phyloP scores from a whole-genome alignment of 371 early-diverging fungal species.

The Neoconidiobolus thromboides region DNA sequence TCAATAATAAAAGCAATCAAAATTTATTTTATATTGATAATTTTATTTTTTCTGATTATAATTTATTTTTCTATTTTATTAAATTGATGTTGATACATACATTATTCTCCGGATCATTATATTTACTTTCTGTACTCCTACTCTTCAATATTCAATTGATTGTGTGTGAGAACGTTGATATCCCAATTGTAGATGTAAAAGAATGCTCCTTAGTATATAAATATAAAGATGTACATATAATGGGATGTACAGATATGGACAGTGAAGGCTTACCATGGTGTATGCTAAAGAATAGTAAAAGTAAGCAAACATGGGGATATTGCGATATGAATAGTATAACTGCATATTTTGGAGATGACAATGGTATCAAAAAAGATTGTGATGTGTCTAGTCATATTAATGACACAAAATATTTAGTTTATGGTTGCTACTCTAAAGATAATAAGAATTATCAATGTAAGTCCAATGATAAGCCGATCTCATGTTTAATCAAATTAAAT shows the following conservation, averaged over 20 bases:
- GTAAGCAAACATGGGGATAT: constrained; percentile 2
- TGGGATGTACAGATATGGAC: constrained; percentile 8
- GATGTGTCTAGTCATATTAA: background rate
- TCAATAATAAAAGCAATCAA: too few species aligned
- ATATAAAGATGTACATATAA: constrained; percentile 1
- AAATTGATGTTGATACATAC: too few species aligned
- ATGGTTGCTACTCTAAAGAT: constrained; percentile 4
- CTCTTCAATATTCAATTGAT: too few species aligned
- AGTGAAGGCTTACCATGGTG: constrained; percentile 7
- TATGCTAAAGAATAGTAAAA: background rate
- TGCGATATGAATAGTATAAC: constrained; percentile 2
- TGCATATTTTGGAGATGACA: background rate
- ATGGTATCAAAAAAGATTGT: background rate
- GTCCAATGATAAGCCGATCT: background rate
- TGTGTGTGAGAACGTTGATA: background rate
- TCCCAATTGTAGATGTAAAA: constrained; percentile 1
- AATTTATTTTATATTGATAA: too few species aligned
- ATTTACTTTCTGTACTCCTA: too few species aligned
- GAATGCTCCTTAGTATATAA: constrained; percentile 4
- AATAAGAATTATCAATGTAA: constrained; percentile 2
- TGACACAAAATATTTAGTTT: background rate
- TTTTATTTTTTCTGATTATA: too few species aligned
- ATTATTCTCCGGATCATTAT: too few species aligned
- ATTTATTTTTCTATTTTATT: too few species aligned
- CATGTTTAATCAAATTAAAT: background rate